phyloP scores from a whole-genome alignment of 495 filamentous ascomycete genomes.

The Patellaria atrata region DNA sequence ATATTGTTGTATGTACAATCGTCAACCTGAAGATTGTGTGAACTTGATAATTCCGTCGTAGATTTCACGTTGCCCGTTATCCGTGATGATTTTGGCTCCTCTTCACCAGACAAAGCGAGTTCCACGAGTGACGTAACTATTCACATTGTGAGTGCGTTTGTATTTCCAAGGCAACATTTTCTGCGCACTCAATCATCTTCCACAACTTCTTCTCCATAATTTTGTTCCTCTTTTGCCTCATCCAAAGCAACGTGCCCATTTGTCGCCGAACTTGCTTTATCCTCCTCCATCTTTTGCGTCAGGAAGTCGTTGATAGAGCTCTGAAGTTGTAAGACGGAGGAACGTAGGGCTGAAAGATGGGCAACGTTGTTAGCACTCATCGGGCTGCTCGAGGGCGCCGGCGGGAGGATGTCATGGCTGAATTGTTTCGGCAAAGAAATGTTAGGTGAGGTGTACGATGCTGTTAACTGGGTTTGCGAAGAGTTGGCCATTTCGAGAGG shows the following conservation, averaged over 20 bases:
- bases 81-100: too few species aligned
- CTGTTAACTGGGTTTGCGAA: not conserved
- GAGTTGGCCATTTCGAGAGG: too few species aligned
- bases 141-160: too few species aligned
- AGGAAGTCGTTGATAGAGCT: constrained; percentile 67
- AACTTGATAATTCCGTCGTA: too few species aligned
- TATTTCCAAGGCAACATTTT: too few species aligned
- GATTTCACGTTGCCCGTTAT: too few species aligned
- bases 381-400: constrained; percentile 24
- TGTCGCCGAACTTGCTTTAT: constrained; percentile 38
- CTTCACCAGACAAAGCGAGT: too few species aligned
- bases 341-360: constrained; percentile 55
- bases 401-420: constrained; percentile 28
- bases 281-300: constrained; percentile 79
- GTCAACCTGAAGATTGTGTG: too few species aligned
- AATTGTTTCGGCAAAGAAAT: constrained; percentile 45
- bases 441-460: constrained; percentile 26
- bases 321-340: constrained; percentile 46
- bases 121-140: too few species aligned
- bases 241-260: constrained; percentile 24
- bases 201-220: constrained; percentile 68
- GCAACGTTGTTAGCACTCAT: constrained; percentile 29
- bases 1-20: too few species aligned
- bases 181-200: constrained; percentile 38
- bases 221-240: constrained; percentile 58